Evolutionary conservation across 371 early-diverging fungal genomes (phyloP), one percentile per base, ranked within the genome.

Genomic region (Rhizopus stolonifer): DNA sequence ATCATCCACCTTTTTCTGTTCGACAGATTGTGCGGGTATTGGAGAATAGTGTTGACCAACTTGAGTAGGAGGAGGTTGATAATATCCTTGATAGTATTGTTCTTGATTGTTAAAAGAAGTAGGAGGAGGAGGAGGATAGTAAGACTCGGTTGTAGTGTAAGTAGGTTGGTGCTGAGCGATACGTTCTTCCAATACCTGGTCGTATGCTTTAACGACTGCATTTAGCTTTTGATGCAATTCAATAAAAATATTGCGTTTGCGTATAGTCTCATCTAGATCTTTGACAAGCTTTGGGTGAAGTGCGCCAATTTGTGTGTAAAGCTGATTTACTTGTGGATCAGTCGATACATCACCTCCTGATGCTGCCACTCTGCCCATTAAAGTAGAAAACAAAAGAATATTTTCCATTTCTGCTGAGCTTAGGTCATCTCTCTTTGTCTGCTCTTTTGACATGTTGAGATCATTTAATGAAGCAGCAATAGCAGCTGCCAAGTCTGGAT

Each of bases 401-500:
- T 88, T 88, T 49, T 90, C 87, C 53, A 83, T 78, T 53, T 91
- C 90, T 24, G 74, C 68, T 1, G 72, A 48, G 23, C 80, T 67
- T 42, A 91, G 45, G 32, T 72, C 72, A 46, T 77, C 67, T 32
- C 34, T 49, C 14, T 34, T 43, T 23, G 21, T 43, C 14, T 48
- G 6, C 47, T 46, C 11, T 61, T 48, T 39, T 3, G 63, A 33
- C 21, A 65, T 62, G 18, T 63, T 54, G 52, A 77, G 62, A 48
- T 96, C 96, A 44, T 72, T 69, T 46, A 97, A 67, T 2, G 95
- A 94, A 1, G 93, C 98, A 29, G 86, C 93, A 54, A 97, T 96
- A 4, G 98, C 98, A 1, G 91, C 92, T 40, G 87, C 84, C 17
- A 97, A 58, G 58, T 94, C 93, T 2, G 85, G 86, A 48, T 96